Evolutionary conservation across 75 land plant species (phyloP), one percentile per base, ranked within the genome.

Genomic region (Selaginella moellendorffii): DNA sequence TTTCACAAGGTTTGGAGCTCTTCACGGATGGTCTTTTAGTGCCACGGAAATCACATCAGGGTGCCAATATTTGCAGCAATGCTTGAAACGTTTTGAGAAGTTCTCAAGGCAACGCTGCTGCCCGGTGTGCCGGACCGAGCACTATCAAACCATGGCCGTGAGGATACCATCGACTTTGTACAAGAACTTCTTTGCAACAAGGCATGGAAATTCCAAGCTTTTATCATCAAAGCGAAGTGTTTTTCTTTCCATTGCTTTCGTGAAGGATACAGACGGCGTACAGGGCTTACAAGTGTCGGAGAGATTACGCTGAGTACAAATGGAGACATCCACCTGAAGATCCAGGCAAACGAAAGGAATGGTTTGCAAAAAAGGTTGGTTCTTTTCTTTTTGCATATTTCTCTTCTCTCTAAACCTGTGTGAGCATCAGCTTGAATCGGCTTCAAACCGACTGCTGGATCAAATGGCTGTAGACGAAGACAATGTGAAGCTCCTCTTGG

Each of bases 281-380:
- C 24, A 56, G 59, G n/a, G 59, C 59, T 56, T 56, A 56, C 24
- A 56, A 21, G 24, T 19, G 25, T 56, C 21, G 59, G 59, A 9
- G 24, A 8, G n/a, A 21, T 19, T 56, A 56, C n/a, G 59, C 24
- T 5, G 21, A 56, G n/a, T 56, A 21, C 24, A 56, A 56, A 56
- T 56, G 59, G 19, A 21, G 9, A 25, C 59, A 56, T 56, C 24
- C 24, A 9, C 59, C 59, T 21, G 24, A 25, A 8, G 59, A 56
- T 56, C 59, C 59, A 56, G 59, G 8, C 17, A 19, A 19, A 56
- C 8, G 59, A 56, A 56, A 25, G 59, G 25, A 56, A 21, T 56
- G 59, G 59, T 56, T 56, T 56, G 59, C 59, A 56, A 56, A 56
- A 21, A 56, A 56, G 59, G 59, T 19, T 2, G n/a, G 9, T 21